Percentiles rank a stretch among this genome's conserved stretches.
These are phyloP conservation scores for Penicillium sp. DNA, from an alignment of 2,329 filamentous ascomycete genomes.

Conservation along the genomic window DNA sequence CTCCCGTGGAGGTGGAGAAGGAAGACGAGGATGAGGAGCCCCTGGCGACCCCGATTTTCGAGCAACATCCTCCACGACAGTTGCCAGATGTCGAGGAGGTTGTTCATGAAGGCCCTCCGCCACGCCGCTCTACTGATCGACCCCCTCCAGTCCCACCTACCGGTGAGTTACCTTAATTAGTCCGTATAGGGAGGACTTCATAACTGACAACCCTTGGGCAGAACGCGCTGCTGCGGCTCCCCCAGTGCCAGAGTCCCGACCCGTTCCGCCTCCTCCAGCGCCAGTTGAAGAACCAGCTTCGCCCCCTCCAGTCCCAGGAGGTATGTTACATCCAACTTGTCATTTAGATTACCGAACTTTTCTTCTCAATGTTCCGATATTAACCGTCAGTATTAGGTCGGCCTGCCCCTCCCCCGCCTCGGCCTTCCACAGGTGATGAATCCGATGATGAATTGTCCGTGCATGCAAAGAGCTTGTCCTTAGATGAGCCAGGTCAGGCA, in stretches of 20 bases:
- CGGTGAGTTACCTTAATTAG: slow-evolving; percentile 51
- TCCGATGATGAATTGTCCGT: slow-evolving; percentile 85
- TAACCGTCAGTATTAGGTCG: slow-evolving; percentile 61
- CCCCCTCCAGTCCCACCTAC: slow-evolving; percentile 52
- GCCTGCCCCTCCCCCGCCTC: slow-evolving; percentile 62
- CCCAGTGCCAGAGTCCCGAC: slow-evolving; percentile 49
- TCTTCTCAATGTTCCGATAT: slow-evolving; percentile 6
- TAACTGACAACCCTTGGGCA: slow-evolving; percentile 28
- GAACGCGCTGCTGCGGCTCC: slow-evolving; percentile 54
- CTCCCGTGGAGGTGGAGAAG: slow-evolving; percentile 55
- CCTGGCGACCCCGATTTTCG: slow-evolving; percentile 49
- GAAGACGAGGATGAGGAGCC: slow-evolving; percentile 60
- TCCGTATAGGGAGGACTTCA: background rate
- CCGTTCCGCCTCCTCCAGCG: slow-evolving; percentile 43
- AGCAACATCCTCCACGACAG: slow-evolving; percentile 52
- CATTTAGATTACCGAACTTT: slow-evolving; percentile 1
- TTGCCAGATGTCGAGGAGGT: slow-evolving; percentile 63
- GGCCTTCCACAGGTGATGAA: slow-evolving; percentile 73
- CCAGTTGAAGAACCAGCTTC: slow-evolving; percentile 44
- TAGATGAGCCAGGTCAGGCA: slow-evolving; percentile 52
- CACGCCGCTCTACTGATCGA: slow-evolving; percentile 49
- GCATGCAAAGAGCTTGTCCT: slow-evolving; percentile 54
- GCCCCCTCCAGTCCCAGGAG: slow-evolving; percentile 54
- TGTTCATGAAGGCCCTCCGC: slow-evolving; percentile 40
- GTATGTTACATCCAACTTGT: slow-evolving; percentile 56